These are phyloP conservation scores for Sextonia rubra DNA, from an alignment of 164 flowering plant genomes.

Conservation along the genomic window DNA sequence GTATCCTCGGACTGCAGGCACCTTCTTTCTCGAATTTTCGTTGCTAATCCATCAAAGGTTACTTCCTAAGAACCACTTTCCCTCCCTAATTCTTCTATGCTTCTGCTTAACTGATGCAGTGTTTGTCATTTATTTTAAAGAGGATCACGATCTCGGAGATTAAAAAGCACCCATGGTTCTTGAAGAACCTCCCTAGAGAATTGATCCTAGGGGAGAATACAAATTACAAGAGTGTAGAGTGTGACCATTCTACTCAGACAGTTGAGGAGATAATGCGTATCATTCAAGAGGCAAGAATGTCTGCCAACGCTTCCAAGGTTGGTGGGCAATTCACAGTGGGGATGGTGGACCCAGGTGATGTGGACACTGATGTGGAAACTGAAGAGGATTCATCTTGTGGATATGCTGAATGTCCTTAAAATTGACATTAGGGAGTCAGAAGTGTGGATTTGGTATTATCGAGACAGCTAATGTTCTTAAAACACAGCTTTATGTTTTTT, in stretches of 20 bases:
- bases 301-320: conserved; percentile 13
- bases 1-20: conserved; percentile 54
- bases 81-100: neutral
- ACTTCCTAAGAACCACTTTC: neutral
- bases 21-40: conserved; percentile 61
- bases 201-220: conserved; percentile 44
- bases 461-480: too few relatives aligned
- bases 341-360: conserved; percentile 27
- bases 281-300: conserved; percentile 51
- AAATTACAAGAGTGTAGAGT: conserved; percentile 21
- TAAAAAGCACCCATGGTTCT: conserved; percentile 63
- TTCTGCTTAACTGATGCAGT: neutral
- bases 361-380: conserved; percentile 26
- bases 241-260: conserved; percentile 36
- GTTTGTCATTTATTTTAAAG: conserved; percentile 21
- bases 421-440: too few relatives aligned
- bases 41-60: conserved; percentile 68
- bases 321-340: conserved; percentile 19
- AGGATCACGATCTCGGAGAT: conserved; percentile 72
- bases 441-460: too few relatives aligned
- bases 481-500: too few relatives aligned
- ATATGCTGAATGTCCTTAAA: too few relatives aligned
- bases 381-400: conserved; percentile 17
- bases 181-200: conserved; percentile 53
- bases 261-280: conserved; percentile 57